Conservation (phyloP, 495 filamentous ascomycete species). For the Hypoxylon crocopeplum region DNA sequence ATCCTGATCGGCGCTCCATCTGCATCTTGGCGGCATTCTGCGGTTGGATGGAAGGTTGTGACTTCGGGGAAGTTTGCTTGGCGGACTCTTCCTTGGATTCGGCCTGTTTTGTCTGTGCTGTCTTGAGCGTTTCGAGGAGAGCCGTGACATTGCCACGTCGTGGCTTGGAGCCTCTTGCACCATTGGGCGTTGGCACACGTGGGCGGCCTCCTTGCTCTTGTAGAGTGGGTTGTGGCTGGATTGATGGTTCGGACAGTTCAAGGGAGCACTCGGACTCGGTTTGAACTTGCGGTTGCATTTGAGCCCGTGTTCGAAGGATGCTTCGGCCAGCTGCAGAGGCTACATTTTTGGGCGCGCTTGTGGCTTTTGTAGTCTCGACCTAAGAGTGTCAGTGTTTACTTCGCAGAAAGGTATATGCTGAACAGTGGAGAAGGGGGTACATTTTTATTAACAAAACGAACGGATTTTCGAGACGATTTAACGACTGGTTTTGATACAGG, state of each 20-base stretch:
- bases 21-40: conserved; percentile 23
- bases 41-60: conserved; percentile 19
- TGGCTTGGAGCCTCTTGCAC: conserved; percentile 19
- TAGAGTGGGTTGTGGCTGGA: conserved; percentile 29
- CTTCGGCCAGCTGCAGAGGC: conserved; percentile 33
- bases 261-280: conserved; percentile 52
- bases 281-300: conserved; percentile 55
- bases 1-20: conserved; percentile 21
- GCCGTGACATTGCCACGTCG: conserved; percentile 38
- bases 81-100: conserved; percentile 32
- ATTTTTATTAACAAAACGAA: neutral
- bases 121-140: conserved; percentile 39
- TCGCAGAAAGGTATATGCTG: neutral
- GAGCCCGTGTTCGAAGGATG: conserved; percentile 40
- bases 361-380: neutral
- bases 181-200: conserved; percentile 7
- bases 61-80: conserved; percentile 32
- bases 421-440: no score
- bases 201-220: conserved; percentile 35
- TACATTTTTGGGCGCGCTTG: conserved; percentile 36
- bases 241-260: conserved; percentile 40
- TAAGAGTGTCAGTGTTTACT: neutral
- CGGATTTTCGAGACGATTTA: neutral
- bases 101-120: conserved; percentile 30
- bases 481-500: neutral